A percentile compares a stretch with the other conserved stretches of the same genome.
These are phyloP conservation scores for Mesembryanthemum crystallinum DNA, from an alignment of 148 eudicot genomes.

Conservation along the genomic window DNA sequence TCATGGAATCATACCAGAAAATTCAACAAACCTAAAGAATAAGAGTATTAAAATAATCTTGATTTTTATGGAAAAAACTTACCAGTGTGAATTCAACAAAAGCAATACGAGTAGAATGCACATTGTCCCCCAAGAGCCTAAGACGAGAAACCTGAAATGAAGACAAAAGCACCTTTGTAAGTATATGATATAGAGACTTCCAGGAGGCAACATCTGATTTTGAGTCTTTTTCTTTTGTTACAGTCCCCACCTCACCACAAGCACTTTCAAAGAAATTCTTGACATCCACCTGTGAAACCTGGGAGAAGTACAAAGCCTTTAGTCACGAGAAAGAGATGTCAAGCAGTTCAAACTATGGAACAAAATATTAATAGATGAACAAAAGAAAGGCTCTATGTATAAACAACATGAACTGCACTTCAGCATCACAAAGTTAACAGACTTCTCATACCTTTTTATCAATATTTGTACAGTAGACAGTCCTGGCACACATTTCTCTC, in stretches of 20 bases:
- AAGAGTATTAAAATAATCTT: background rate
- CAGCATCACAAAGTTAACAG: background rate
- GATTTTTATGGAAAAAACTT: slow-evolving; percentile 6
- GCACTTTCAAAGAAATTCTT: slow-evolving; percentile 75
- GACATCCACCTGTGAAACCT: slow-evolving; percentile 90
- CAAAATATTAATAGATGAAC: background rate
- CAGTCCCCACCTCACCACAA: slow-evolving; percentile 73
- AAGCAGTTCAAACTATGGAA: slow-evolving; percentile 13
- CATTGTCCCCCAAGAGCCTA: slow-evolving; percentile 92
- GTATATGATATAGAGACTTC: background rate
- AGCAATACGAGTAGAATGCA: slow-evolving; percentile 91
- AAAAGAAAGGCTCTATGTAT: background rate
- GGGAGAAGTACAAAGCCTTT: slow-evolving; percentile 14
- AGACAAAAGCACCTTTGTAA: background rate
- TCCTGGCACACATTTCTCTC: slow-evolving; percentile 91
- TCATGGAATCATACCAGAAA: background rate
- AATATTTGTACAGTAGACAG: slow-evolving; percentile 96
- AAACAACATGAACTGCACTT: background rate
- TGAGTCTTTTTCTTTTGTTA: background rate
- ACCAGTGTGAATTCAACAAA: slow-evolving; percentile 86
- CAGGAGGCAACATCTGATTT: background rate
- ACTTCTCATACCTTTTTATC: slow-evolving; percentile 80
- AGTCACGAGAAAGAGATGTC: background rate
- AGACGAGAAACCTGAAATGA: slow-evolving; percentile 75
- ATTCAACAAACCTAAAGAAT: background rate